Evolutionary conservation across 495 filamentous ascomycete species (phyloP), one percentile per base, ranked within the genome.

Genomic region (Podospora appendiculata): DNA sequence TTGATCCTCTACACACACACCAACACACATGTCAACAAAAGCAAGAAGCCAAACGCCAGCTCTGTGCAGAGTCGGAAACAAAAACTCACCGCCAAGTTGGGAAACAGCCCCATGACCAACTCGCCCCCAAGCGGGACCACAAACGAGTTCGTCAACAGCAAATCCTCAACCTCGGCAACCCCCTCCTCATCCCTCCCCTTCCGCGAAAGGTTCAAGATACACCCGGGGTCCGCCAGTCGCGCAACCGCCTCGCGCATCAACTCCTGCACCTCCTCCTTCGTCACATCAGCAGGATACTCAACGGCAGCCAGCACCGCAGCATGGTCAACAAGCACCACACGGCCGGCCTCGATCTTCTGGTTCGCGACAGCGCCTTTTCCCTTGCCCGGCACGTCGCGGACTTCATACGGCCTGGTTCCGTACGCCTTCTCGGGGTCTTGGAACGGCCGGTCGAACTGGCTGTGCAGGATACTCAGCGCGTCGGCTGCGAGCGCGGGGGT

Each of bases 131-230:
- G 43, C 41, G 42, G 43, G 3, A 68, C 58, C 12, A 52, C 61
- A 54, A 71, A 71, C 13, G 63, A 62, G 40, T 71, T 71, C 74
- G 87, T 89, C 12, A 83, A 73, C 54, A 87, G 77, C 14, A 88
- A 74, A 67, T 91, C 89, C 61, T 91, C 87, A 42, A 82, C 61
- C 12, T 83, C 73, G 9, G 32, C 36, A 18, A 47, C 40, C 11
- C 36, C 51, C 39, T 82, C 82, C 10, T 80, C 85, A 11, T 78
- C 83, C 63, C 84, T 84, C 54, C 85, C 84, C 46, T 84, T 79
- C 53, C 84, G 39, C n/a, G 62, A 42, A 42, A 66, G 41, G 13
- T 56, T 41, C 35, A 44, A 49, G 38, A 55, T 52, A 33, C 46
- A 54, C 36, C 55, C 55, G 12, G 55, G 40, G 12, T 64, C 60